Evolutionary conservation across 345 rosid genomes (phyloP).

Genomic region (Aquilaria yunnanensis): DNA sequence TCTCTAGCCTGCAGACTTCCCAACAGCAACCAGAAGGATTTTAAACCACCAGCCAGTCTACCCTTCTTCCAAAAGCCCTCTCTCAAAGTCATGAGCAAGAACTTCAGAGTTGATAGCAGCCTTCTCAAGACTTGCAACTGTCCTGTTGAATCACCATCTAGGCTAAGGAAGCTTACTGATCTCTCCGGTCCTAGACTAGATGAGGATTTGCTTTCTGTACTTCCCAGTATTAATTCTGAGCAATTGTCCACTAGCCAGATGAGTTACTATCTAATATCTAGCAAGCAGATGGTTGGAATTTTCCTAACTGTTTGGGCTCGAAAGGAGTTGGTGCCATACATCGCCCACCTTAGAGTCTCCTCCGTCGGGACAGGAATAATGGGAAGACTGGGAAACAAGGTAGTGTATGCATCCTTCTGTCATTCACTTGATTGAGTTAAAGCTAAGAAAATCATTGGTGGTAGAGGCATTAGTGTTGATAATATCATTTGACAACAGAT

Average conservation of each 20-base stretch:
- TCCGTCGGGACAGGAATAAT: conserved; percentile 90
- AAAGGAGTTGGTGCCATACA: conserved; percentile 71
- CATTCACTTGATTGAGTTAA: background rate
- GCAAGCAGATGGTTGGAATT: conserved; percentile 98
- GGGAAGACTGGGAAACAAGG: conserved; percentile 96
- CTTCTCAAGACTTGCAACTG: conserved; percentile 85
- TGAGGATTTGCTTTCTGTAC: conserved; percentile 18
- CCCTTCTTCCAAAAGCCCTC: conserved; percentile 72
- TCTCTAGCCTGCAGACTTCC: conserved; percentile 20
- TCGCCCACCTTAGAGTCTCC: conserved; percentile 78
- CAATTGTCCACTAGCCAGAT: conserved; percentile 19
- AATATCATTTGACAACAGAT: background rate
- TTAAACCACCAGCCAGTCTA: conserved; percentile 29
- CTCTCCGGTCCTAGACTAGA: conserved; percentile 25
- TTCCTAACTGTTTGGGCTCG: conserved; percentile 87
- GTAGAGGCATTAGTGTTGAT: conserved; percentile 2
- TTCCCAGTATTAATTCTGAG: conserved; percentile 26
- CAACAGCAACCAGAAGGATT: conserved; percentile 32
- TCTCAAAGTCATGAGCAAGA: conserved; percentile 67
- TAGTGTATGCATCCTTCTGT: conserved; percentile 6
- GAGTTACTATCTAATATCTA: conserved; percentile 59
- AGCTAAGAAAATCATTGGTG: background rate
- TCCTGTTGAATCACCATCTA: conserved; percentile 25
- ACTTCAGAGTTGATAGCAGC: conserved; percentile 51
- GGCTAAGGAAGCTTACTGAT: conserved; percentile 43